Percentiles rank a stretch among this genome's conserved stretches.
These are phyloP conservation scores for Clonostachys solani DNA, from an alignment of 2,329 filamentous ascomycete species.

Conservation along the genomic window DNA sequence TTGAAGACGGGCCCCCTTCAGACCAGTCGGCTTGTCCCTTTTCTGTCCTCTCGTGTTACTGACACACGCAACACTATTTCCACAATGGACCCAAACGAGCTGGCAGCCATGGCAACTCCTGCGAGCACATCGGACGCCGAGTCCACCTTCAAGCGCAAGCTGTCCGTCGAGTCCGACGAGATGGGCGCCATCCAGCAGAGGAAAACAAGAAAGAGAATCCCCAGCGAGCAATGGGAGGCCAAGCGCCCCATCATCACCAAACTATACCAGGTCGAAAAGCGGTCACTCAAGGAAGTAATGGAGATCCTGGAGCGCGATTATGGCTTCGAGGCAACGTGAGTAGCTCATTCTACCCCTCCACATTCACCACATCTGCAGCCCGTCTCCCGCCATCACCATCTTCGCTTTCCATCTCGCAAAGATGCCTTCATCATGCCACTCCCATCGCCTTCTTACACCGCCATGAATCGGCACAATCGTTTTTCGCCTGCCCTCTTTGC, in stretches of 20 bases:
- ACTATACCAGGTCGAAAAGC: constrained; percentile 33
- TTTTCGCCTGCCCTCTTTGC: neutral
- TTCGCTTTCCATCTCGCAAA: neutral
- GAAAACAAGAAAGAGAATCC: constrained; percentile 21
- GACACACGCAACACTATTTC: no score
- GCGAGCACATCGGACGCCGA: neutral
- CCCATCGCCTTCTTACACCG: no score
- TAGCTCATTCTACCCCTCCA: neutral
- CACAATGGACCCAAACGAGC: no score
- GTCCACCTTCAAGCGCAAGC: constrained; percentile 10
- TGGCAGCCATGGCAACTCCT: neutral
- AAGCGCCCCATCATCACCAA: constrained; percentile 27
- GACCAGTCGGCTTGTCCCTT: no score
- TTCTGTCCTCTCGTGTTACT: no score
- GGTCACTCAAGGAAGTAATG: constrained; percentile 33
- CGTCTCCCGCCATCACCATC: neutral
- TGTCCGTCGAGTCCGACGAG: constrained; percentile 17
- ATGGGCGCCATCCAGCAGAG: constrained; percentile 10
- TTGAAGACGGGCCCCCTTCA: no score
- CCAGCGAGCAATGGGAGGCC: constrained; percentile 23
- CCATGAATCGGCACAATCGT: no score
- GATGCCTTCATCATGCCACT: no score
- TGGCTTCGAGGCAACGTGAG: constrained; percentile 32
- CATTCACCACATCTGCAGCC: neutral
- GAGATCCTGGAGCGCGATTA: constrained; percentile 29